Percentiles rank a stretch among this genome's conserved stretches.
Evolutionary conservation across 495 filamentous ascomycete species (phyloP).

Genomic region (Lasiosphaeriaceae sp.): DNA sequence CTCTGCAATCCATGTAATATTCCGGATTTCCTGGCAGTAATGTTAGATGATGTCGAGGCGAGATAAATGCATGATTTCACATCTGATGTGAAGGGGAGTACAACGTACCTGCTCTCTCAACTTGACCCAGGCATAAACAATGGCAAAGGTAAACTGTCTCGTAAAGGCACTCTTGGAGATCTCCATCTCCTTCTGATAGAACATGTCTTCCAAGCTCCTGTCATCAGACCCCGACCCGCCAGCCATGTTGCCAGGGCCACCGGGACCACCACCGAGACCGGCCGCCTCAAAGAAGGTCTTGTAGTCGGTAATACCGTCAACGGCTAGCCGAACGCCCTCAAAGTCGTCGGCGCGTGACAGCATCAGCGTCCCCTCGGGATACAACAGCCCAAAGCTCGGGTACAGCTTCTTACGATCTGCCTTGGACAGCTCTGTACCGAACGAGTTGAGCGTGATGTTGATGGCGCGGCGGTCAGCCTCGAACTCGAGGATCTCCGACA

Average conservation of each 20-base stretch:
- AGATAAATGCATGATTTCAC: too few relatives aligned
- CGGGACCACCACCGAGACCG: conserved; percentile 70
- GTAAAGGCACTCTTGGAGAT: conserved; percentile 93
- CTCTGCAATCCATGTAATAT: conserved; percentile 99
- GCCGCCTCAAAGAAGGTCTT: conserved; percentile 92
- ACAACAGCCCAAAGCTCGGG: conserved; percentile 82
- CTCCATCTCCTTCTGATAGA: conserved; percentile 99
- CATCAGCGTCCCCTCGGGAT: conserved; percentile 93
- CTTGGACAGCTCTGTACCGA: conserved; percentile 95
- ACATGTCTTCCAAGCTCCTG: conserved; percentile 92
- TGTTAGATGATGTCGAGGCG: neutral
- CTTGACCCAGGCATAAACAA: conserved; percentile 98
- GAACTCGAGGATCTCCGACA: conserved; percentile 92
- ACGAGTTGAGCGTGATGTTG: conserved; percentile 99
- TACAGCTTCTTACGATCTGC: conserved; percentile 93
- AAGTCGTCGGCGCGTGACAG: conserved; percentile 92
- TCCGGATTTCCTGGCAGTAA: conserved; percentile 80
- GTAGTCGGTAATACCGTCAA: conserved; percentile 88
- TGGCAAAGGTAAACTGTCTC: conserved; percentile 88
- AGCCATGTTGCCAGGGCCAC: conserved; percentile 76
- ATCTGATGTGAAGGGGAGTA: neutral
- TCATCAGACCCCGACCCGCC: conserved; percentile 71
- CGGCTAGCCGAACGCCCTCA: conserved; percentile 86
- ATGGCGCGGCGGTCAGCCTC: conserved; percentile 95
- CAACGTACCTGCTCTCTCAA: conserved; percentile 85